These are phyloP conservation scores for Fennellomyces sp. DNA, from an alignment of 371 early-diverging fungal species.

Conservation along the genomic window DNA sequence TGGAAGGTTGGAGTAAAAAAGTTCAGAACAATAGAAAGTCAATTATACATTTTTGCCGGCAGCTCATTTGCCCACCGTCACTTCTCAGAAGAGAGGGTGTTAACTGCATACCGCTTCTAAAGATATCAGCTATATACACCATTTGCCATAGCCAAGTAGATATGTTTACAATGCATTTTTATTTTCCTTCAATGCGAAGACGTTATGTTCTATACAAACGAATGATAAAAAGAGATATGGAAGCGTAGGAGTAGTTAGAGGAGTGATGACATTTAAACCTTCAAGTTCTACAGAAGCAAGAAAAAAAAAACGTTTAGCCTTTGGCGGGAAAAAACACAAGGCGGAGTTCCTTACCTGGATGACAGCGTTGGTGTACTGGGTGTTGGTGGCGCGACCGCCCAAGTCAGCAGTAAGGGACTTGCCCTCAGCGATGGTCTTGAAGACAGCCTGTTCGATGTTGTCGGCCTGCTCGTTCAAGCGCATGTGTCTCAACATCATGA, in stretches of 20 bases:
- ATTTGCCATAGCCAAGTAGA: not conserved
- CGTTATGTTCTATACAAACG: not conserved
- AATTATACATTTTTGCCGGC: too few relatives aligned
- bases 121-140: too few relatives aligned
- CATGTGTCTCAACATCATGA: slow-evolving; percentile 99
- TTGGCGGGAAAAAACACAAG: not conserved
- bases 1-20: too few relatives aligned
- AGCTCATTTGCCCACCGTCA: too few relatives aligned
- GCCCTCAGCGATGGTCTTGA: slow-evolving; percentile 95
- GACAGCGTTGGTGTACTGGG: slow-evolving; percentile 91
- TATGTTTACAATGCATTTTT: not conserved
- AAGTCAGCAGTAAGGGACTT: slow-evolving; percentile 91
- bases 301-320: slow-evolving; percentile 5
- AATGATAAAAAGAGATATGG: not conserved
- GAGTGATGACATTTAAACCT: not conserved
- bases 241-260: not conserved
- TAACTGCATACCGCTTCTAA: too few relatives aligned
- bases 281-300: slow-evolving; percentile 3
- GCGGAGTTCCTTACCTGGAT: slow-evolving; percentile 43
- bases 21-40: too few relatives aligned
- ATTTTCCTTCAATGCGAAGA: not conserved
- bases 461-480: slow-evolving; percentile 77
- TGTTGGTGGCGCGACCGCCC: slow-evolving; percentile 91
- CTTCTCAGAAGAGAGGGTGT: too few relatives aligned
- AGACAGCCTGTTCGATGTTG: slow-evolving; percentile 87